Conservation (phyloP, 2,329 filamentous ascomycete genomes). For the Ceratocystis smalleyi region DNA sequence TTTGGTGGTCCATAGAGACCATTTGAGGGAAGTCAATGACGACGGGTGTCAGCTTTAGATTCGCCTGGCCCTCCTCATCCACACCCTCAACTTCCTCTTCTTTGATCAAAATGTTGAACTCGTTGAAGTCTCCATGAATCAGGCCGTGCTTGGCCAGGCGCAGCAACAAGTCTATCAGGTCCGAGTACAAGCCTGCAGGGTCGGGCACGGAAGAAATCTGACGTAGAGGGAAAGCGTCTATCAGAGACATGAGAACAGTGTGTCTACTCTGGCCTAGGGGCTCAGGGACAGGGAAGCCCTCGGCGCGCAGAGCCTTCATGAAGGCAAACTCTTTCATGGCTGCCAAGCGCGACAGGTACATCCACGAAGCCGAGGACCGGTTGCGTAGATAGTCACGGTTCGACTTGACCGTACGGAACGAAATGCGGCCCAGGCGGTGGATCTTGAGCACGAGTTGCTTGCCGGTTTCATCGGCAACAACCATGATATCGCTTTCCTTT, state of each 20-base stretch:
- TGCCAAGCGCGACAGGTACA: slow-evolving; percentile 89
- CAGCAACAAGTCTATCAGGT: slow-evolving; percentile 75
- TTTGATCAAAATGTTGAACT: slow-evolving; percentile 86
- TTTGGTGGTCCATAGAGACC: slow-evolving; percentile 84
- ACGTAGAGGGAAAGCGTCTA: slow-evolving; percentile 81
- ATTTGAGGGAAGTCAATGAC: slow-evolving; percentile 98
- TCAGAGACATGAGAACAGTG: slow-evolving; percentile 87
- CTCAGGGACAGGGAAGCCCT: slow-evolving; percentile 78
- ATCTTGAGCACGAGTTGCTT: slow-evolving; percentile 81
- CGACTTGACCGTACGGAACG: slow-evolving; percentile 87
- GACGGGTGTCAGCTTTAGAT: slow-evolving; percentile 49
- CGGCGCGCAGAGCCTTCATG: slow-evolving; percentile 70
- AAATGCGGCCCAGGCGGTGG: slow-evolving; percentile 86
- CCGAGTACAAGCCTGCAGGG: slow-evolving; percentile 74
- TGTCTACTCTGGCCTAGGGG: slow-evolving; percentile 82
- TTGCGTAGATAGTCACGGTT: slow-evolving; percentile 92
- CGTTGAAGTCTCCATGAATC: slow-evolving; percentile 97
- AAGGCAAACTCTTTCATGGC: slow-evolving; percentile 91
- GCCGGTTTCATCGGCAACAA: slow-evolving; percentile 69
- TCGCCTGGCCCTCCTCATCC: slow-evolving; percentile 23
- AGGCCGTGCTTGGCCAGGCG: slow-evolving; percentile 70
- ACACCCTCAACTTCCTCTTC: slow-evolving; percentile 27
- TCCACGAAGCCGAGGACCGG: slow-evolving; percentile 70
- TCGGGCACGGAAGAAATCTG: slow-evolving; percentile 75
- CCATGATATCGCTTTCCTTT: slow-evolving; percentile 94